Percentiles rank a stretch among this genome's conserved stretches.
Conservation (phyloP, 257 asterid species). For the Paulownia fortunei region DNA sequence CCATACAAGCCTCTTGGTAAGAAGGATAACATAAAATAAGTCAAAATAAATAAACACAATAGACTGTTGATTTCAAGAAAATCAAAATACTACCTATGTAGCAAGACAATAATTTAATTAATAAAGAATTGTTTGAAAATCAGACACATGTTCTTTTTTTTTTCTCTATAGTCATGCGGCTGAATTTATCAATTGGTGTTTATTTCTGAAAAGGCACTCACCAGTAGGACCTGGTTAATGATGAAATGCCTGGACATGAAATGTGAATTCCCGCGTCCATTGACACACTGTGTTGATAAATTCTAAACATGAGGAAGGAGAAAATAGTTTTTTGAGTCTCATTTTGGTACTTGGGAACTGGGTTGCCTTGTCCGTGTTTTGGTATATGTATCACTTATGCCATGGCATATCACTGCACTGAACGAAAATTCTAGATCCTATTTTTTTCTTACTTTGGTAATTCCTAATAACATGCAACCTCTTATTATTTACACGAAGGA, state of each 20-base stretch:
- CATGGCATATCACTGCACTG: not conserved
- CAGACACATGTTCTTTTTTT: not conserved
- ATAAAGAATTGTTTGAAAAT: not conserved
- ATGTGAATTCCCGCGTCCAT: not conserved
- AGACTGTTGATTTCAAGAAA: too few species aligned
- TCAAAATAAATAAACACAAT: too few species aligned
- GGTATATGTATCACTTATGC: too few species aligned
- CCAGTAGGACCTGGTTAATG: not conserved
- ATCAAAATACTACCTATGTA: too few species aligned
- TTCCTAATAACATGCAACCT: not conserved
- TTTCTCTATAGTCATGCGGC: not conserved
- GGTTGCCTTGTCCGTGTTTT: too few species aligned
- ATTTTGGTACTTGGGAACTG: not conserved
- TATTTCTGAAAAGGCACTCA: not conserved
- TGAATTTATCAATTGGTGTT: not conserved
- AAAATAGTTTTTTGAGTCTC: not conserved
- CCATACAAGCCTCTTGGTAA: too few species aligned
- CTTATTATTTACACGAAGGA: not conserved
- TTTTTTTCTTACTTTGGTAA: slow-evolving; percentile 3
- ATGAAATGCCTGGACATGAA: not conserved
- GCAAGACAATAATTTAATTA: too few species aligned
- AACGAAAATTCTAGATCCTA: not conserved
- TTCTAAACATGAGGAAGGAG: slow-evolving; percentile 4
- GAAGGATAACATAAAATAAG: too few species aligned
- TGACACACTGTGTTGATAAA: slow-evolving; percentile 24